phyloP scores from a whole-genome alignment of 495 filamentous ascomycete species.

The Talaromyces stipitatus region DNA sequence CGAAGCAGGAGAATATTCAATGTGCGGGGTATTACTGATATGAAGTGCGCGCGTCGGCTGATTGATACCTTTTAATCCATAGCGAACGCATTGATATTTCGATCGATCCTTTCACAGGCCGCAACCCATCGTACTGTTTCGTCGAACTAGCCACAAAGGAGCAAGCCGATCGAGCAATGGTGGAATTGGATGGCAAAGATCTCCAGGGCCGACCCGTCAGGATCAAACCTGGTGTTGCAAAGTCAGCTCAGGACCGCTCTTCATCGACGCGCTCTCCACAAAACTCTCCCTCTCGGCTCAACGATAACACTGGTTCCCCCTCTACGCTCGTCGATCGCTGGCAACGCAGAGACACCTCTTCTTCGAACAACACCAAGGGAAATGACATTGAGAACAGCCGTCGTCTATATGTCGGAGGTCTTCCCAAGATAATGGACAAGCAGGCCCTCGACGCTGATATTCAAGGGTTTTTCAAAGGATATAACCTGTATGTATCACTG shows the following conservation, averaged over 20 bases:
- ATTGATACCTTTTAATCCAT: slow-evolving; percentile 3
- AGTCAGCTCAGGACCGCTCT: slow-evolving; percentile 26
- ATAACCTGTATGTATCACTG: slow-evolving; percentile 35
- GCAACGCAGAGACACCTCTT: slow-evolving; percentile 20
- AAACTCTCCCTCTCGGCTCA: neutral
- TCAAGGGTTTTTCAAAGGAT: slow-evolving; percentile 50
- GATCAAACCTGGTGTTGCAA: slow-evolving; percentile 40
- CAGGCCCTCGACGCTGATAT: slow-evolving; percentile 45
- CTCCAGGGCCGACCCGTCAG: slow-evolving; percentile 41
- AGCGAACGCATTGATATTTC: slow-evolving; percentile 46
- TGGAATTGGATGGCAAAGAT: slow-evolving; percentile 31
- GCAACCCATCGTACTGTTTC: slow-evolving; percentile 56
- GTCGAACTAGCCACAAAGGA: slow-evolving; percentile 41
- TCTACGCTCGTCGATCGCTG: slow-evolving; percentile 28
- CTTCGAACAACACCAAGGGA: slow-evolving; percentile 11
- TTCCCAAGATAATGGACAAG: slow-evolving; percentile 51
- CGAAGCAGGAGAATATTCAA: slow-evolving; percentile 5
- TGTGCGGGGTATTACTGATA: slow-evolving; percentile 6
- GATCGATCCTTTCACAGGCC: slow-evolving; percentile 45
- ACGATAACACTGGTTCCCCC: slow-evolving; percentile 8
- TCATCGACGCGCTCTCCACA: slow-evolving; percentile 6
- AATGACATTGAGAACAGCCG: slow-evolving; percentile 33
- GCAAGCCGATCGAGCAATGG: slow-evolving; percentile 38
- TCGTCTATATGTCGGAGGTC: slow-evolving; percentile 56
- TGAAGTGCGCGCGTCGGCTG: neutral